phyloP scores from a whole-genome alignment of 306 rosid species.

The Castanea sativa region DNA sequence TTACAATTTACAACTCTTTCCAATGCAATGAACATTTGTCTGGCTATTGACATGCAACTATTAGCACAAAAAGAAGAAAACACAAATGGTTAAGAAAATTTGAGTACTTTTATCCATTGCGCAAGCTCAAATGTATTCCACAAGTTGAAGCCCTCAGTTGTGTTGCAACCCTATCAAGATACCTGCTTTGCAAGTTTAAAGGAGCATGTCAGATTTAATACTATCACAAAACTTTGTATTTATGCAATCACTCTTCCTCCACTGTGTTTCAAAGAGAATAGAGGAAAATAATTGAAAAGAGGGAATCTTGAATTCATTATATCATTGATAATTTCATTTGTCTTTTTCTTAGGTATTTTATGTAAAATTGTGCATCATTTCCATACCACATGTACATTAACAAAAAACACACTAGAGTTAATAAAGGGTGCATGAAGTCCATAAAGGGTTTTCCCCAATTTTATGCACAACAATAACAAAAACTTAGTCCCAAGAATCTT shows the following conservation, averaged over 20 bases:
- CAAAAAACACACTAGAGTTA: not conserved
- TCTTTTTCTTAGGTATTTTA: not conserved
- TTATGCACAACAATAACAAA: not conserved
- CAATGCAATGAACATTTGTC: conserved; percentile 4
- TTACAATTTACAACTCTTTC: not conserved
- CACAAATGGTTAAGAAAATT: not conserved
- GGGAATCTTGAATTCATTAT: not conserved
- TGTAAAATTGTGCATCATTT: not conserved
- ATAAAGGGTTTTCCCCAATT: not conserved
- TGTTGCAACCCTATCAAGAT: conserved; percentile 16
- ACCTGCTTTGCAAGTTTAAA: conserved; percentile 40
- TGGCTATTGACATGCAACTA: not conserved
- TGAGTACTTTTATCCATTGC: conserved; percentile 68
- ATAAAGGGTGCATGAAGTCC: not conserved
- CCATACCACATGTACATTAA: not conserved
- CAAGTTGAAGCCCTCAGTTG: conserved; percentile 23
- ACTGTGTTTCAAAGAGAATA: conserved; percentile 1
- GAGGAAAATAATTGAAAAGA: not conserved
- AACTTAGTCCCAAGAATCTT: not conserved
- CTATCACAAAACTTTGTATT: not conserved
- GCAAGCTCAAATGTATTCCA: conserved; percentile 15
- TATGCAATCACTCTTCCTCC: conserved; percentile 19
- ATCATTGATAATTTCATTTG: not conserved
- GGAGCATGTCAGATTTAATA: conserved; percentile 7
- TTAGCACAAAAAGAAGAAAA: not conserved